phyloP scores from a whole-genome alignment of 164 flowering plant species.

The Santalum album region DNA sequence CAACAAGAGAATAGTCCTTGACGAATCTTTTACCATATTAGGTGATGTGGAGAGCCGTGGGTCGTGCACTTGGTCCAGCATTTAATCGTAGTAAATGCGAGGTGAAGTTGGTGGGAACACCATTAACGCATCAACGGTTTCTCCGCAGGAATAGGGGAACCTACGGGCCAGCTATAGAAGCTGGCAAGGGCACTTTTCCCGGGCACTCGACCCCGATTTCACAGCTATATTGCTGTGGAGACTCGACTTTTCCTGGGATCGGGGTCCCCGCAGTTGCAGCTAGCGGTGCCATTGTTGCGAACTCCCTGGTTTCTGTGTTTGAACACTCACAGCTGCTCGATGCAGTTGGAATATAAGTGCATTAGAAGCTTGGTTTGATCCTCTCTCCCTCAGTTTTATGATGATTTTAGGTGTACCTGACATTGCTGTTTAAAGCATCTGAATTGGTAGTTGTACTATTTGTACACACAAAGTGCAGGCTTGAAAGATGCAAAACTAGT shows the following conservation, averaged over 20 bases:
- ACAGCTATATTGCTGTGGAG: conserved; percentile 84
- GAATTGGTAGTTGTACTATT: no score
- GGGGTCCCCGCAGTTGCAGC: conserved; percentile 99
- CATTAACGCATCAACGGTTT: conserved; percentile 81
- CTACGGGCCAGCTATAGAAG: conserved; percentile 87
- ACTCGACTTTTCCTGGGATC: conserved; percentile 93
- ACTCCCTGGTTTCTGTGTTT: conserved; percentile 77
- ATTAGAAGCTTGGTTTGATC: no score
- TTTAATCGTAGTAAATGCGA: conserved; percentile 82
- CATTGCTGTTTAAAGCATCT: no score
- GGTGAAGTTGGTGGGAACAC: conserved; percentile 85
- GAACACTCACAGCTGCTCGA: conserved; percentile 85
- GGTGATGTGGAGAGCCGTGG: conserved; percentile 96
- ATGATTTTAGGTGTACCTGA: no score
- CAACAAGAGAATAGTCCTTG: neutral
- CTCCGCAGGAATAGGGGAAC: conserved; percentile 87
- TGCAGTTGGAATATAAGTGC: conserved; percentile 43
- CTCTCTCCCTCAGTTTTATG: no score
- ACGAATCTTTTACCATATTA: conserved; percentile 7
- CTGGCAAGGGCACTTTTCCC: conserved; percentile 71
- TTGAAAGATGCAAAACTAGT: no score
- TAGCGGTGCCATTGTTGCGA: conserved; percentile 96
- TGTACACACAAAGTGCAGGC: no score
- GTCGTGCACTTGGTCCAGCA: conserved; percentile 77
- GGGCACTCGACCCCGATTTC: conserved; percentile 86